Base-by-base conservation (phyloP, 805 yeast species). In the Monosporozyma solicola region DNA sequence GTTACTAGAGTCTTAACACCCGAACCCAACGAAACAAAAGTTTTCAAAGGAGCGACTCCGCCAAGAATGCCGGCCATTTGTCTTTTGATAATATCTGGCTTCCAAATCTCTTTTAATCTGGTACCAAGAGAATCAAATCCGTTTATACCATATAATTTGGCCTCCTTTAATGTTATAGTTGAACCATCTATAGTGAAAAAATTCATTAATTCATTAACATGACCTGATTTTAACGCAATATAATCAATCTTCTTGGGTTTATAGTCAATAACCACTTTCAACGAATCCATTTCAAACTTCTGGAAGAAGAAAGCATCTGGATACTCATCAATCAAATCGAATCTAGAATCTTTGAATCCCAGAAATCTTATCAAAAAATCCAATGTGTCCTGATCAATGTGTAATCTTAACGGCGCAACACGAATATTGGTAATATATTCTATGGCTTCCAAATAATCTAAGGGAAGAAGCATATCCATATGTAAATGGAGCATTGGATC, bases 351-450 rank as follows among this genome's bases (percentile, higher is more conserved):
- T 61, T 80, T 84, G 65, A 94, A 94, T 55, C 83, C 90, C 35
- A 85, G 80, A 69, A 89, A 94, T 39, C 97, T 73, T 0, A 82
- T 79, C 33, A 90, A 59, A 58, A 92, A 91, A 53, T 90, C 97
- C 20, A 90, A 72, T 0, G 97, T 87, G 62, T 92, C 98, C 66
- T 94, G 99, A 67, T 94, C 98, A 46, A 94, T 82, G 64, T 88
- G 89, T 15, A 94, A 67, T 50, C 96, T 73, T 46, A 94, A 62
- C 0, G 99, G 99, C 20, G 86, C 71, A 0, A 88, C 69, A 4
- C 57, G 51, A 1, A 83, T 72, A 27, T 74, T 70, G 47, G 88
- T 55, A 1, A 79, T 70, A 22, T 83, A 64, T 61, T 91, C 98
- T 0, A 86, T 74, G 1, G 87, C 84, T n/a, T 83, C 83, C 35